Percentiles rank a stretch among this genome's conserved stretches.
These are phyloP conservation scores for Domatiomyces globalis DNA, from an alignment of 2,329 filamentous ascomycete genomes.

Conservation along the genomic window DNA sequence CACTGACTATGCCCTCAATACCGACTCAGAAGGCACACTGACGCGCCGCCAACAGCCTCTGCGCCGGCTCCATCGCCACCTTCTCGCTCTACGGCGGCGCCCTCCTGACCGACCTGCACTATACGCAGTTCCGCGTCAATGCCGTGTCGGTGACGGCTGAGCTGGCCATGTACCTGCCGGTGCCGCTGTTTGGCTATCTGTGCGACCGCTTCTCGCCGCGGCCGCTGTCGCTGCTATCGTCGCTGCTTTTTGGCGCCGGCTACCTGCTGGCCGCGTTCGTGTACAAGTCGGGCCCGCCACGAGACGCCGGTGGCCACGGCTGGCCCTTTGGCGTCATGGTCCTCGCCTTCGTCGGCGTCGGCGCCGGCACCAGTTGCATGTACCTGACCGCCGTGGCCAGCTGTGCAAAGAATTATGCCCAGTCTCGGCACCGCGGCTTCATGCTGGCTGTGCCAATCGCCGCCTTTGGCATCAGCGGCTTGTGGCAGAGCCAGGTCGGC, in stretches of 20 bases:
- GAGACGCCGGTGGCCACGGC: slow-evolving; percentile 36
- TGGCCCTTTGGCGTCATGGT: slow-evolving; percentile 77
- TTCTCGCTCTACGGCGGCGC: slow-evolving; percentile 89
- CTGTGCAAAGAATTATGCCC: slow-evolving; percentile 94
- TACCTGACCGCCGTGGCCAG: slow-evolving; percentile 87
- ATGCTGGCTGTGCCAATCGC: slow-evolving; percentile 85
- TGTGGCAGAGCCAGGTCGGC: slow-evolving; percentile 88
- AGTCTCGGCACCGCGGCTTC: slow-evolving; percentile 71
- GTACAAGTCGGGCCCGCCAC: slow-evolving; percentile 47
- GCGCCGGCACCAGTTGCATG: slow-evolving; percentile 72
- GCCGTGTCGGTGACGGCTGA: slow-evolving; percentile 75
- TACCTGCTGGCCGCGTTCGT: slow-evolving; percentile 72
- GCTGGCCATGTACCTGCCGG: slow-evolving; percentile 80
- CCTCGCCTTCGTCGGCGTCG: slow-evolving; percentile 67
- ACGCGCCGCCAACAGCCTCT: slow-evolving; percentile 37
- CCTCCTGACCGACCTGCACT: slow-evolving; percentile 73
- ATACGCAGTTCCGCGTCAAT: slow-evolving; percentile 87
- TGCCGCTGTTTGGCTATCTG: slow-evolving; percentile 74
- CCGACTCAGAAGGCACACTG: neutral
- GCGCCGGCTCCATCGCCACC: slow-evolving; percentile 79
- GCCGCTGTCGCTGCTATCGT: slow-evolving; percentile 58
- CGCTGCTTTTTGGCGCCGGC: slow-evolving; percentile 59
- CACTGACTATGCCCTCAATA: neutral
- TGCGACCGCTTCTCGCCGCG: slow-evolving; percentile 80
- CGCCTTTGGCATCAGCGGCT: slow-evolving; percentile 80